Conservation (phyloP, 1,139 yeast genomes). For the Saccharomyces hybrid region DNA sequence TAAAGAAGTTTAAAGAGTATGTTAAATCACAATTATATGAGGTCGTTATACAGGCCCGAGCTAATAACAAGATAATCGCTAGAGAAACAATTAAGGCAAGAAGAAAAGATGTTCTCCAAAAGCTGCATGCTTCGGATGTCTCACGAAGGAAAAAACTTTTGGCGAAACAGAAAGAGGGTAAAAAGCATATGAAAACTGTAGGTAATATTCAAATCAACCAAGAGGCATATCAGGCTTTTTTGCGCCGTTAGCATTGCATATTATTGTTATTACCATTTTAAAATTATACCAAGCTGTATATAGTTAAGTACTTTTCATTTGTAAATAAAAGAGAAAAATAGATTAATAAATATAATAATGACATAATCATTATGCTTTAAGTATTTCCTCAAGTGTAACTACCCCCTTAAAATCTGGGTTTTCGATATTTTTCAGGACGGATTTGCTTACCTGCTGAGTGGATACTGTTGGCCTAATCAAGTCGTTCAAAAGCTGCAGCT, state of each 20-base stretch:
- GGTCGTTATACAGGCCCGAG: slow-evolving; percentile 86
- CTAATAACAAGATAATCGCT: slow-evolving; percentile 77
- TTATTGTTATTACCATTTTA: background rate
- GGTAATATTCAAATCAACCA: slow-evolving; percentile 76
- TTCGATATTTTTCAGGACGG: slow-evolving; percentile 48
- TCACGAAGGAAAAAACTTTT: slow-evolving; percentile 83
- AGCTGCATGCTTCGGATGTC: slow-evolving; percentile 88
- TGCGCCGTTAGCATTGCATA: slow-evolving; percentile 28
- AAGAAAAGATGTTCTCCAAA: slow-evolving; percentile 87
- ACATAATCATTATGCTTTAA: slow-evolving; percentile 7
- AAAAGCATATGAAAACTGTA: slow-evolving; percentile 69
- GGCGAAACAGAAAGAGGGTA: slow-evolving; percentile 89
- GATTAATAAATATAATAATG: background rate
- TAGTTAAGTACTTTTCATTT: slow-evolving; percentile 1
- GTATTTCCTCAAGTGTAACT: slow-evolving; percentile 49
- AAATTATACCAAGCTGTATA: slow-evolving; percentile 4
- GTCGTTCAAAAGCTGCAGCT: slow-evolving; percentile 36
- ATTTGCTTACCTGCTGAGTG: slow-evolving; percentile 61
- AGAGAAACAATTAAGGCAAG: slow-evolving; percentile 91
- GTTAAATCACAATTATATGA: slow-evolving; percentile 80
- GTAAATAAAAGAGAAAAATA: background rate
- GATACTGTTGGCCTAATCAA: slow-evolving; percentile 58
- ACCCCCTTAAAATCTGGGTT: slow-evolving; percentile 49
- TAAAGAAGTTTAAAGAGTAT: slow-evolving; percentile 69
- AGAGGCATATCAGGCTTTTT: slow-evolving; percentile 75